Percentiles rank a stretch among this genome's conserved stretches.
Conservation (phyloP, 179 eudicot genomes). For the Beta macrorhiza region DNA sequence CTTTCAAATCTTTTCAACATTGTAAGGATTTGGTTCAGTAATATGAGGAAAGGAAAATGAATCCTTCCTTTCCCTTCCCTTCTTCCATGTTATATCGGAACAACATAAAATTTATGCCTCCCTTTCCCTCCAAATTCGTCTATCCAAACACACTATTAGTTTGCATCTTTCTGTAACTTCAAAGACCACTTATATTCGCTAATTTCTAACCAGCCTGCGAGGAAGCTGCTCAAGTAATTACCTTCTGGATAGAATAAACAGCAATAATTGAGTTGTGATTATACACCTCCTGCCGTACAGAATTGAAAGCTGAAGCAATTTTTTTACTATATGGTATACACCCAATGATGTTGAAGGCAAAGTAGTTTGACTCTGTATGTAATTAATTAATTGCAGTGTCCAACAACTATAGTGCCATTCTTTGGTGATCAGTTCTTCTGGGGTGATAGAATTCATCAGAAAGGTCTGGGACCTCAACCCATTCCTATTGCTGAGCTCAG, state of each 20-base stretch:
- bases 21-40: no score
- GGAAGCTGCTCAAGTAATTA: neutral
- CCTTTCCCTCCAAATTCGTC: no score
- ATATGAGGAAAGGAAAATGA: no score
- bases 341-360: neutral
- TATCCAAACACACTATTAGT: no score
- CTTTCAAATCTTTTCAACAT: no score
- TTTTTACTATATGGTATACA: neutral
- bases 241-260: neutral
- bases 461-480: constrained; percentile 85
- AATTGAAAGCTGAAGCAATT: neutral
- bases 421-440: constrained; percentile 97
- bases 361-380: constrained; percentile 4
- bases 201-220: neutral
- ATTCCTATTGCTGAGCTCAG: constrained; percentile 72
- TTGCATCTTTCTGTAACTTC: neutral
- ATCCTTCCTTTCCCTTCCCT: no score
- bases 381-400: constrained; percentile 56
- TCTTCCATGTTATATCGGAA: no score
- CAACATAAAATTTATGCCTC: no score
- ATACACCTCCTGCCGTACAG: neutral
- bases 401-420: constrained; percentile 89
- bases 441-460: constrained; percentile 76
- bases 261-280: neutral
- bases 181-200: neutral